Evolutionary conservation across 495 filamentous ascomycete genomes (phyloP), one percentile per base, ranked within the genome.

Genomic region (Pseudomonodictys pantanalensis): DNA sequence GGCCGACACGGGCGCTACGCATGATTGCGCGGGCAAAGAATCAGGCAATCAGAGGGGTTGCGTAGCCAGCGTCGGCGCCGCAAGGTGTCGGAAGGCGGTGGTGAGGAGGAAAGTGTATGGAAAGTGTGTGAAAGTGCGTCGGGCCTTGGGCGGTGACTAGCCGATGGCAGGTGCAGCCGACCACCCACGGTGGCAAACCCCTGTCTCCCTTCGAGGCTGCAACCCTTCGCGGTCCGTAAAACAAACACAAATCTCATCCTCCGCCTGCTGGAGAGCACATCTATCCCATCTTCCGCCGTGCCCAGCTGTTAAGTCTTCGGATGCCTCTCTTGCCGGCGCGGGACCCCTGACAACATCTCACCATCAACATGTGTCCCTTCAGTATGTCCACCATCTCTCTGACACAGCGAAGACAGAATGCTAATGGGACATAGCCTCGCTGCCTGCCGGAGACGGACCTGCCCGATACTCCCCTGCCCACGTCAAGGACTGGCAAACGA

Each of bases 181-280:
- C 15, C 42, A 10, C 6, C 24, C 8, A 23, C 53, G 25, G 15
- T 23, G 53, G 20, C 41, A 10, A 26, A 29, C 24, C 18, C 5
- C 44, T 35, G 24, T 11, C 22, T 30, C 7, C 26, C 4, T 10
- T 7, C 7, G 8, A 20, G 7, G 6, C 11, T 43, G 25, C 44
- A 49, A 15, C 17, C 20, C 38, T 48, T 47, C 35, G 2, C 30
- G 51, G 26, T 17, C 4, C 45, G 52, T 62, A 56, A 62, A 62
- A 62, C 59, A 62, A 62, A 50, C 44, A 56, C 33, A 42, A 43
- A 57, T 53, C 45, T 58, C 52, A 63, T 47, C 48, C 8, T 52
- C 53, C 52, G 60, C 60, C n/a, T 46, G n/a, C 10, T 22, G 22
- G 39, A 32, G 33, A 12, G 23, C 18, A 49, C 22, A 25, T 18